These are phyloP conservation scores for Plasmodium yoelii DNA, from an alignment of 169 alveolate species.

Conservation along the genomic window DNA sequence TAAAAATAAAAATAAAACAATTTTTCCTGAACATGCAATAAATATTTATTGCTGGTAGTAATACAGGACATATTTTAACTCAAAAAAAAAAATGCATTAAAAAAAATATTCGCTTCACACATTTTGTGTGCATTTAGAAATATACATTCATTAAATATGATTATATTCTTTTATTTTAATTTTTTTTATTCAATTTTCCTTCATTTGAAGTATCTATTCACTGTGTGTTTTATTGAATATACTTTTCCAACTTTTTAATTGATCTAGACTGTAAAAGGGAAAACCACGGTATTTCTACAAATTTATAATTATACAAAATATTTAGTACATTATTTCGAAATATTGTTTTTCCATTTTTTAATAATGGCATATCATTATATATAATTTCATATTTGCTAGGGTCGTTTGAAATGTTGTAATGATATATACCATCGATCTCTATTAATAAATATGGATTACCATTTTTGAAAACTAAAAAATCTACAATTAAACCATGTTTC, in stretches of 20 bases:
- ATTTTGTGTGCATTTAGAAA: too few species aligned
- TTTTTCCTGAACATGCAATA: too few species aligned
- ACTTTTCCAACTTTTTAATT: constrained; percentile 12
- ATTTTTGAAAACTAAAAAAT: constrained; percentile 40
- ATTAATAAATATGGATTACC: constrained; percentile 18
- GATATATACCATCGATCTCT: constrained; percentile 69
- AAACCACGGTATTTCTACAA: constrained; percentile 66
- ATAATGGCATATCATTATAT: constrained; percentile 30
- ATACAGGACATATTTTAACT: too few species aligned
- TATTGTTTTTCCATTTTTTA: constrained; percentile 53
- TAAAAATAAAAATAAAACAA: too few species aligned
- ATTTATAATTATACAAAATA: constrained; percentile 21
- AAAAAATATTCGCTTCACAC: too few species aligned
- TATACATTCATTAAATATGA: too few species aligned
- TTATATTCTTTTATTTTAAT: too few species aligned
- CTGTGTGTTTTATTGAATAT: not conserved
- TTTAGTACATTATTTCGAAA: constrained; percentile 38
- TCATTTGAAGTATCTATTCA: too few species aligned
- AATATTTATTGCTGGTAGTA: too few species aligned
- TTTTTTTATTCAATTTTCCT: too few species aligned
- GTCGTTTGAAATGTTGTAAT: constrained; percentile 53
- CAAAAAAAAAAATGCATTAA: too few species aligned
- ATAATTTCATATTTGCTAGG: constrained; percentile 14
- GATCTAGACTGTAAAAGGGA: constrained; percentile 34
- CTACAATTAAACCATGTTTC: constrained; percentile 51